A percentile compares a stretch with the other conserved stretches of the same genome.
Evolutionary conservation across 1,139 yeast genomes (phyloP).

Genomic region (Schizosaccharomyces versatilis): DNA sequence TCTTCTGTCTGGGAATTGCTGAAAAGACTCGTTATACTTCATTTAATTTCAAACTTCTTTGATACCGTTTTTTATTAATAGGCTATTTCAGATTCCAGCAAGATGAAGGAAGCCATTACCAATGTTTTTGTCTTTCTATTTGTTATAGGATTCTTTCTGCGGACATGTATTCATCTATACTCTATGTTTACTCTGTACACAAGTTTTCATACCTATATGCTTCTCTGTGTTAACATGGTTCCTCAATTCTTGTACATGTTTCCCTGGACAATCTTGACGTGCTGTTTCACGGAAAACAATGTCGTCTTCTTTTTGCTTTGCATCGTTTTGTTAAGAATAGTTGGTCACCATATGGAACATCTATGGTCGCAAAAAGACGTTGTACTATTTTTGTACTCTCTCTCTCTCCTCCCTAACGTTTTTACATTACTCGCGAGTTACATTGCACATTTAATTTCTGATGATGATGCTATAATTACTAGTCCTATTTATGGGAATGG

Average conservation of each 20-base stretch:
- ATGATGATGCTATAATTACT: neutral
- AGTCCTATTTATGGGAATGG: neutral
- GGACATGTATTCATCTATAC: neutral
- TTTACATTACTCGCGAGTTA: slow-evolving; percentile 21
- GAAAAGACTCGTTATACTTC: neutral
- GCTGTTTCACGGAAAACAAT: slow-evolving; percentile 50
- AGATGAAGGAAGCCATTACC: neutral
- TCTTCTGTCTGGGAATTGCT: too few relatives aligned
- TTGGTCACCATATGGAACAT: too few relatives aligned
- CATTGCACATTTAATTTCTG: neutral
- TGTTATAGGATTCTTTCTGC: neutral
- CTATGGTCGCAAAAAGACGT: too few relatives aligned
- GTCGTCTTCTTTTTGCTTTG: too few relatives aligned
- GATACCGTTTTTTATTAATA: neutral
- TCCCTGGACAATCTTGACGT: slow-evolving; percentile 59
- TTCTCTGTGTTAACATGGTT: slow-evolving; percentile 22
- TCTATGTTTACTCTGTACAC: neutral
- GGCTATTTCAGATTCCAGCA: neutral
- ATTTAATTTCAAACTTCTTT: neutral
- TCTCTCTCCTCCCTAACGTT: slow-evolving; percentile 13
- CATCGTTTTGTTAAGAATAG: too few relatives aligned
- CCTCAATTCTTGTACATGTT: slow-evolving; percentile 35
- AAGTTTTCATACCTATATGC: neutral
- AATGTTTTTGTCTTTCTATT: neutral
- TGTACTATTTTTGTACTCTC: too few relatives aligned